phyloP scores from a whole-genome alignment of 2,329 filamentous ascomycete genomes.

The Xylariaceae sp. region DNA sequence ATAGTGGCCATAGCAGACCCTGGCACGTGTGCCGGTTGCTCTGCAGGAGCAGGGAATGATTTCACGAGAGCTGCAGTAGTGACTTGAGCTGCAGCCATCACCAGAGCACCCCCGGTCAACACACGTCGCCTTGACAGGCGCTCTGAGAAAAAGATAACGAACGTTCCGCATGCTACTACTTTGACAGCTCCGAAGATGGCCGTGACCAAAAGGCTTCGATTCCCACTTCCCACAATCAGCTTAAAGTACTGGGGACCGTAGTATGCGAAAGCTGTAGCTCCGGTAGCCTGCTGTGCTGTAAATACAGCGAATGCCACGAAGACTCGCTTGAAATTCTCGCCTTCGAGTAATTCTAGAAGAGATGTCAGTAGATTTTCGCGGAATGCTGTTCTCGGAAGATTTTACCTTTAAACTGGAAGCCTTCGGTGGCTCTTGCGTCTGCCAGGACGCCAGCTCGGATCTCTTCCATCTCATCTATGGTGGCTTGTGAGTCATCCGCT shows the following conservation, averaged over 20 bases:
- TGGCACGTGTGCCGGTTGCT: constrained; percentile 28
- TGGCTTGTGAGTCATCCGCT: constrained; percentile 35
- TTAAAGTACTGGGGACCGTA: constrained; percentile 54
- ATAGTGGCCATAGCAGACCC: constrained; percentile 47
- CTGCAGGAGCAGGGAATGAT: constrained; percentile 29
- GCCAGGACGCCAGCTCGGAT: constrained; percentile 44
- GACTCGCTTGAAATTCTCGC: constrained; percentile 42
- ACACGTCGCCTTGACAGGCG: constrained; percentile 40
- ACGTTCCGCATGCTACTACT: constrained; percentile 45
- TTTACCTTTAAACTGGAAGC: constrained; percentile 34
- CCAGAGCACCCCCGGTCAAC: constrained; percentile 39
- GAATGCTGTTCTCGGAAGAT: no score
- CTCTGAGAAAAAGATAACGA: constrained; percentile 52
- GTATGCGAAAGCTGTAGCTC: constrained; percentile 51
- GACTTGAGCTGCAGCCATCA: constrained; percentile 44
- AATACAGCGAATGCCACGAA: constrained; percentile 44
- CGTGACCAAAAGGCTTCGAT: constrained; percentile 44
- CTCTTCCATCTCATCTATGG: constrained; percentile 44
- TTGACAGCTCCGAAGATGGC: constrained; percentile 53
- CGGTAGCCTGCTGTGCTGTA: constrained; percentile 49
- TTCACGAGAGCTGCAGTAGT: constrained; percentile 43
- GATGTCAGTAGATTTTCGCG: not conserved
- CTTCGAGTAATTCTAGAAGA: constrained; percentile 40
- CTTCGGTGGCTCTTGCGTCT: constrained; percentile 42
- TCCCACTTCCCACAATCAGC: constrained; percentile 42